Evolutionary conservation across 352 stramenopile genomes (phyloP).

Genomic region (Phytopythium sindhum): DNA sequence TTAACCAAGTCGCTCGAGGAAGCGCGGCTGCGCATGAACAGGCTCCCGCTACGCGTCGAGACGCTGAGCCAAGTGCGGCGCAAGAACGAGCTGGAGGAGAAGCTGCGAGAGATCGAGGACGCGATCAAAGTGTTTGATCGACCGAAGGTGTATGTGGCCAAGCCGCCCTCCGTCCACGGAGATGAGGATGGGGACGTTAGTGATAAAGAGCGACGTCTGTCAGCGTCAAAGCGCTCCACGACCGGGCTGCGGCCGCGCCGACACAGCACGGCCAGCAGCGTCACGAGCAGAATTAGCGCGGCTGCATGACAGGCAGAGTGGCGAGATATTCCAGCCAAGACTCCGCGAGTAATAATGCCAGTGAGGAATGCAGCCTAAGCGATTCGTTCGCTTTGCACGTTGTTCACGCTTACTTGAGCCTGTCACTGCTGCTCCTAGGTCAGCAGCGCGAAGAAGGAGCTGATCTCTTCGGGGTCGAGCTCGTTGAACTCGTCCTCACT

Average conservation of each 20-base stretch:
- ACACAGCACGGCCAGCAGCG: slow-evolving; percentile 12
- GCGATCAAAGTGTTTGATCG: slow-evolving; percentile 88
- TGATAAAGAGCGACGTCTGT: not conserved
- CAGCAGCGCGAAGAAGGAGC: slow-evolving; percentile 62
- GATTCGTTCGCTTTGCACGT: slow-evolving; percentile 10
- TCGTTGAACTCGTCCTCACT: slow-evolving; percentile 57
- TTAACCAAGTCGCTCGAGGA: slow-evolving; percentile 62
- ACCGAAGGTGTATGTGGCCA: slow-evolving; percentile 82
- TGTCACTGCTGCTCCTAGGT: slow-evolving; percentile 26
- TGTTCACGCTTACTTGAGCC: not conserved
- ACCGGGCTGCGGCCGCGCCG: slow-evolving; percentile 1
- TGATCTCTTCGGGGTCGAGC: slow-evolving; percentile 53
- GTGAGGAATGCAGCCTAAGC: not conserved
- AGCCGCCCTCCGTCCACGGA: slow-evolving; percentile 17
- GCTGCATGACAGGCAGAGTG: not conserved
- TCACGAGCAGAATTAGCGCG: slow-evolving; percentile 5
- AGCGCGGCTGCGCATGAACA: slow-evolving; percentile 62
- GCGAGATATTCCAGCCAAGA: not conserved
- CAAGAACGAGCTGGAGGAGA: slow-evolving; percentile 78
- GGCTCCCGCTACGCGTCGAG: slow-evolving; percentile 81
- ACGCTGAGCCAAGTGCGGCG: slow-evolving; percentile 74
- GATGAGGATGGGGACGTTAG: slow-evolving; percentile 16
- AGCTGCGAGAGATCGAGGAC: slow-evolving; percentile 88
- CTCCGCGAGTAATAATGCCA: not conserved
- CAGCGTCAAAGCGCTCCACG: not conserved